These are phyloP conservation scores for Trichoderma erinaceum DNA, from an alignment of 495 filamentous ascomycete genomes.

Conservation along the genomic window DNA sequence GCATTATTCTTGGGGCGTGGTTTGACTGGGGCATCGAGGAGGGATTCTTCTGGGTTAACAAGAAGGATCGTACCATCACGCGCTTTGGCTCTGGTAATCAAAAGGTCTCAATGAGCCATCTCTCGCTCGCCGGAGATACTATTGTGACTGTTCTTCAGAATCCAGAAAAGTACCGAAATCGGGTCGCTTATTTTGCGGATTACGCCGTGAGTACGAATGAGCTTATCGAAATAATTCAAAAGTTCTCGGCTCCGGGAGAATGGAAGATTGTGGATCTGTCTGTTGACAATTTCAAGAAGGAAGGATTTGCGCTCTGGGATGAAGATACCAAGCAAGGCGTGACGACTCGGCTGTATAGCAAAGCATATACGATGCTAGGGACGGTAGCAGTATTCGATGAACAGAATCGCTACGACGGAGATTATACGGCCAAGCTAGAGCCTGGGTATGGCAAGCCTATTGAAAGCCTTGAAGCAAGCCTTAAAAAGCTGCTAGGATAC, in stretches of 20 bases:
- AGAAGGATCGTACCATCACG: not conserved
- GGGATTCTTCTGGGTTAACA: not conserved
- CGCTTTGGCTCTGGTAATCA: not conserved
- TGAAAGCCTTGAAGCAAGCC: not conserved
- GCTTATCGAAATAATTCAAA: not conserved
- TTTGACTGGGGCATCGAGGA: slow-evolving; percentile 7
- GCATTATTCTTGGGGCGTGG: not conserved
- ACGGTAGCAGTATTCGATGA: not conserved
- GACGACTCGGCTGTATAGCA: not conserved
- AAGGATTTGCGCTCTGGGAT: not conserved
- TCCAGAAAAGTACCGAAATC: slow-evolving; percentile 1
- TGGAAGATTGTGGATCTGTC: not conserved
- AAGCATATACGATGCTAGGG: not conserved
- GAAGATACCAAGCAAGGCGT: slow-evolving; percentile 1
- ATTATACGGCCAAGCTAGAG: not conserved
- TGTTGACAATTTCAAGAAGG: not conserved
- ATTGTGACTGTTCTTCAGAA: not conserved
- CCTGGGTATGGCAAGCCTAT: not conserved
- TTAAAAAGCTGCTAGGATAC: not conserved
- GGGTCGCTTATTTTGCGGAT: not conserved
- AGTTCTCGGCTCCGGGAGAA: not conserved
- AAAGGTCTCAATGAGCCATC: not conserved
- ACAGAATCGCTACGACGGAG: slow-evolving; percentile 1
- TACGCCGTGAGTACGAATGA: slow-evolving; percentile 7
- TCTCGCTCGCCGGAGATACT: not conserved